phyloP scores from a whole-genome alignment of 73 alveolate genomes.

The Symbiodinium natans region DNA sequence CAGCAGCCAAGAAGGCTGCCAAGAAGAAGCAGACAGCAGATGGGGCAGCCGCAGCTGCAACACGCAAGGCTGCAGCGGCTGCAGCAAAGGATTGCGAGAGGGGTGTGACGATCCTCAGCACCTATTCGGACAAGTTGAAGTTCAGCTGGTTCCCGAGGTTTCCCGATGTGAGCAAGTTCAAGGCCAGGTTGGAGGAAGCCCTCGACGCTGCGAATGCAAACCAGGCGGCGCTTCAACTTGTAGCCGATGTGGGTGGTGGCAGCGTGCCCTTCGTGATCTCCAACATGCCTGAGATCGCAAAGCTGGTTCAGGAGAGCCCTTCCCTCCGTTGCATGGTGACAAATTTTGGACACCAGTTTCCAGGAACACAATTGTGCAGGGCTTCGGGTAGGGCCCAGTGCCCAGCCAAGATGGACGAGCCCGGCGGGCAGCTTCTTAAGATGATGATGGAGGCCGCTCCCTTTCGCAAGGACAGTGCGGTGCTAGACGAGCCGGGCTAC shows the following conservation, averaged over 20 bases:
- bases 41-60: neutral
- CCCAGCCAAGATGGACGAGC: neutral
- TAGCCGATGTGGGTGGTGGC: neutral
- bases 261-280: neutral
- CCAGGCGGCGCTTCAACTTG: too few species aligned
- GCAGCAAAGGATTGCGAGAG: neutral
- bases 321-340: neutral
- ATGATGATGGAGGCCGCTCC: too few species aligned
- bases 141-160: neutral
- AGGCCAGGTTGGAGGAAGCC: neutral
- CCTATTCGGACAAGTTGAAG: neutral
- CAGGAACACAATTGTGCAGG: neutral
- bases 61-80: neutral
- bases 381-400: neutral
- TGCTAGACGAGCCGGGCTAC: too few species aligned
- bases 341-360: constrained; percentile 8
- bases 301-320: neutral
- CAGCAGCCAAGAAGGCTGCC: neutral
- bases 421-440: too few species aligned
- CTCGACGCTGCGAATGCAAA: too few species aligned
- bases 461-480: too few species aligned
- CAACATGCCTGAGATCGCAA: neutral
- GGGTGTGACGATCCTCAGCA: neutral
- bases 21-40: neutral
- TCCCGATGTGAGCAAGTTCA: neutral